A percentile compares a stretch with the other conserved stretches of the same genome.
phyloP scores from a whole-genome alignment of 108 stramenopile genomes.

The Pinguiococcus pyrenoidosus region DNA sequence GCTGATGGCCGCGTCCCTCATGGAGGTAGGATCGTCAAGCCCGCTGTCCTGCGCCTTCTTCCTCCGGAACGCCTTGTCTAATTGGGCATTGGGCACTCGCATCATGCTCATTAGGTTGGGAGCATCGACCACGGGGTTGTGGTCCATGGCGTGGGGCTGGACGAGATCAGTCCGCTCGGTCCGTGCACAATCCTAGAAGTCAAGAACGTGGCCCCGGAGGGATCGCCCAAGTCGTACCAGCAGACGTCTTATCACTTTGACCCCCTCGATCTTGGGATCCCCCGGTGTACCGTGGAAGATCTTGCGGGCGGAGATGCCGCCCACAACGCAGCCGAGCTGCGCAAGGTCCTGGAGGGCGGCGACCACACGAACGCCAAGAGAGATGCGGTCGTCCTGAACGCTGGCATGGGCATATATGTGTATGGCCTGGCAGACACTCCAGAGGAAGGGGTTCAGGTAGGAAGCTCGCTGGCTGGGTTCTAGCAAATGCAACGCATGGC shows the following conservation, averaged over 20 bases:
- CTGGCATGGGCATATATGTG: conserved; percentile 84
- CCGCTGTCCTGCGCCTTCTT: conserved; percentile 5
- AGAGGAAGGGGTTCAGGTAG: conserved; percentile 80
- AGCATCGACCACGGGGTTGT: conserved; percentile 90
- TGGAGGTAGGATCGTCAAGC: conserved; percentile 2
- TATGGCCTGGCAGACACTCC: conserved; percentile 70
- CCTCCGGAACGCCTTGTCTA: too few relatives aligned
- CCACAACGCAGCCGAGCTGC: conserved; percentile 76
- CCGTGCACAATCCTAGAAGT: conserved; percentile 77
- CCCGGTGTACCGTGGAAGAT: conserved; percentile 69
- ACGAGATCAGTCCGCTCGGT: conserved; percentile 92
- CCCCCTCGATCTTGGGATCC: conserved; percentile 65
- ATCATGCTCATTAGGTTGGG: too few relatives aligned
- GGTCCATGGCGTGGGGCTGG: conserved; percentile 89
- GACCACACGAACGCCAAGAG: conserved; percentile 68
- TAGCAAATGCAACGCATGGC: too few relatives aligned
- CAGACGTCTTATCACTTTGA: conserved; percentile 62
- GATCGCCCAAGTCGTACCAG: conserved; percentile 56
- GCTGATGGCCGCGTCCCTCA: not conserved
- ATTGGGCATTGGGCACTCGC: too few relatives aligned
- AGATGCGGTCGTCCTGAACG: conserved; percentile 91
- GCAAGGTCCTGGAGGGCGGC: conserved; percentile 67
- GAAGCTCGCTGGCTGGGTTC: too few relatives aligned
- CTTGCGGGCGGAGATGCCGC: conserved; percentile 83
- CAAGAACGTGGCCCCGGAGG: conserved; percentile 23